Percentiles rank a stretch among this genome's conserved stretches.
Conservation (phyloP, 192 early-diverging fungal genomes). For the Coemansia sp. region DNA sequence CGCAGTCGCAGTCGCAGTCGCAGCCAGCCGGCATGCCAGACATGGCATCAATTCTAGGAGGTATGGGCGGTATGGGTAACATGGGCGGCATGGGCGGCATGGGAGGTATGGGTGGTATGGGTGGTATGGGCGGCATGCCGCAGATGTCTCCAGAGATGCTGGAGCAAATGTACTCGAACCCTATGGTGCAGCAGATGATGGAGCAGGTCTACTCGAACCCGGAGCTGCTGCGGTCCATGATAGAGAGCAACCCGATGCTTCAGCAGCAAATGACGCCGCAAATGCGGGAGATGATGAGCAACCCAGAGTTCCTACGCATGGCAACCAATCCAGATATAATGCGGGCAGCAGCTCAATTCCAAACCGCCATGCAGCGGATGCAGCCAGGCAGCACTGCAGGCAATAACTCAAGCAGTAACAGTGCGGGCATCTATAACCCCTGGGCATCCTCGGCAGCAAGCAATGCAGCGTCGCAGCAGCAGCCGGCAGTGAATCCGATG, state of each 20-base stretch:
- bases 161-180: constrained; percentile 79
- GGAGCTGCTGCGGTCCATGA: constrained; percentile 79
- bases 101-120: constrained; percentile 63
- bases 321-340: constrained; percentile 82
- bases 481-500: constrained; percentile 32
- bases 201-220: constrained; percentile 80
- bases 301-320: constrained; percentile 76
- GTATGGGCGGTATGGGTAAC: constrained; percentile 41
- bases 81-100: constrained; percentile 59
- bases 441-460: constrained; percentile 32
- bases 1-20: background rate
- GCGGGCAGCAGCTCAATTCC: constrained; percentile 71
- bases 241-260: constrained; percentile 78
- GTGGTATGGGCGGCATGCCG: constrained; percentile 58
- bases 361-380: constrained; percentile 34
- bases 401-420: constrained; percentile 11
- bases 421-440: constrained; percentile 33
- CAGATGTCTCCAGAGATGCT: constrained; percentile 62
- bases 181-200: constrained; percentile 79
- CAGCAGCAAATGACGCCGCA: constrained; percentile 76
- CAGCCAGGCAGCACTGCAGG: constrained; percentile 31
- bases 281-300: constrained; percentile 79
- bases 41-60: constrained; percentile 35
- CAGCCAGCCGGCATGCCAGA: constrained; percentile 41
- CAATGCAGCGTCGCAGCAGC: constrained; percentile 14